Conservation (phyloP, 2,329 filamentous ascomycete species). For the Bipolaris victoriae region DNA sequence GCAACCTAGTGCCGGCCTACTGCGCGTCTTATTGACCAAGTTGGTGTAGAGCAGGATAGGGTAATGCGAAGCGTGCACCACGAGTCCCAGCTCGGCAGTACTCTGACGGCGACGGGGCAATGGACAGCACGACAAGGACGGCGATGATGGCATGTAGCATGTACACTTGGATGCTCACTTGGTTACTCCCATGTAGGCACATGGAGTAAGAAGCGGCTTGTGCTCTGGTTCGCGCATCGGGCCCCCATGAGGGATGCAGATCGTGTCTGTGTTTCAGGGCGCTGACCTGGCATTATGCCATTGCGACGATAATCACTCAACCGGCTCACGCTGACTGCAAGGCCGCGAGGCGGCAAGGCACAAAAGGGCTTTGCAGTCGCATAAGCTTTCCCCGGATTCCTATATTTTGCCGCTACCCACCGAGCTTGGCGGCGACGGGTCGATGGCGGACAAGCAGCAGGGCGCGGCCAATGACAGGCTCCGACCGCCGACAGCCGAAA, state of each 20-base stretch:
- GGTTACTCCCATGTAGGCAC: too few relatives aligned
- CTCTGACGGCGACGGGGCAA: neutral
- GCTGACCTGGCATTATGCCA: constrained; percentile 8
- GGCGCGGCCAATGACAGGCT: constrained; percentile 16
- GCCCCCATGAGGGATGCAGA: constrained; percentile 19
- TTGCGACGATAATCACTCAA: neutral
- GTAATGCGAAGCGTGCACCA: constrained; percentile 1
- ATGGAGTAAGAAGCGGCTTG: neutral
- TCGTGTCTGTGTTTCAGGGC: constrained; percentile 42
- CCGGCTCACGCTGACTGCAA: constrained; percentile 28
- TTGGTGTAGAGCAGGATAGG: constrained; percentile 16
- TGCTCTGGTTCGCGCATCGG: constrained; percentile 27
- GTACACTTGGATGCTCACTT: too few relatives aligned
- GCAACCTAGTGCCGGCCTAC: constrained; percentile 16
- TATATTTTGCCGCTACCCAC: constrained; percentile 34
- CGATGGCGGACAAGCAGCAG: constrained; percentile 11
- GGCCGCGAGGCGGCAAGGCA: neutral
- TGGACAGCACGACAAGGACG: constrained; percentile 31
- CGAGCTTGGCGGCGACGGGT: constrained; percentile 28
- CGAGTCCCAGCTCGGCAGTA: constrained; percentile 15
- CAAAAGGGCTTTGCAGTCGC: constrained; percentile 6
- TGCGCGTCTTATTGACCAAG: constrained; percentile 29
- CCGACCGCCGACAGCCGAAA: constrained; percentile 38
- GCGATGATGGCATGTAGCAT: neutral
- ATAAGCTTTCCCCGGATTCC: constrained; percentile 42